phyloP scores from a whole-genome alignment of 192 early-diverging fungal species.

The Backusella psychrophila region DNA sequence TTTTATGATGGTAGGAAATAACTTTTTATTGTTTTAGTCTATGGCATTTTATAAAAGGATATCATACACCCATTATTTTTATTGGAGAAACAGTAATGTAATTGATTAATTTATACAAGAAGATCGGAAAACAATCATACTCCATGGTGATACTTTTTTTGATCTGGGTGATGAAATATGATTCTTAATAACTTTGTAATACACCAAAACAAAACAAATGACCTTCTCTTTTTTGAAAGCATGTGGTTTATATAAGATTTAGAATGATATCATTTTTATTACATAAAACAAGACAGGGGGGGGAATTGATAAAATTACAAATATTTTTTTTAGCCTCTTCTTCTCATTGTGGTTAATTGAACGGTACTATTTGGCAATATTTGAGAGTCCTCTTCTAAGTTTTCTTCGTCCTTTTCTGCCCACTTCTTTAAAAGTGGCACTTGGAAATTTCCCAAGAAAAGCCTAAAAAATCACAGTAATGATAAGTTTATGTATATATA shows the following conservation, averaged over 20 bases:
- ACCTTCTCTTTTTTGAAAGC: not conserved
- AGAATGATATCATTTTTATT: not conserved
- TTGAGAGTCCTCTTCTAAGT: not conserved
- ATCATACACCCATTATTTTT: too few species aligned
- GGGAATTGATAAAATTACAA: not conserved
- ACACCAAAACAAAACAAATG: not conserved
- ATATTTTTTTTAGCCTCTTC: not conserved
- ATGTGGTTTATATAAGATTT: not conserved
- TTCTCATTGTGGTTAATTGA: not conserved
- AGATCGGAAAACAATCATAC: too few species aligned
- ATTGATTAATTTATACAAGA: too few species aligned
- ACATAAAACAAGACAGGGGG: not conserved
- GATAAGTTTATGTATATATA: not conserved
- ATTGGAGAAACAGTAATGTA: too few species aligned
- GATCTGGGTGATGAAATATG: too few species aligned
- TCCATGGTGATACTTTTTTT: too few species aligned
- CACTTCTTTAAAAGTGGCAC: slow-evolving; percentile 52
- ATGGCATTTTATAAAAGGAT: too few species aligned
- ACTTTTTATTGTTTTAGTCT: too few species aligned
- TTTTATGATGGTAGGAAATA: too few species aligned
- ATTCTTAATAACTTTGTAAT: not conserved
- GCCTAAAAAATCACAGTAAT: not conserved
- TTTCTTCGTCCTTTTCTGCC: slow-evolving; percentile 35
- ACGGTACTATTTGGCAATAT: slow-evolving; percentile 2
- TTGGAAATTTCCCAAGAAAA: slow-evolving; percentile 53